These are phyloP conservation scores for Rhodotorula toruloides DNA, from an alignment of 768 basidiomycete genomes.

Conservation along the genomic window DNA sequence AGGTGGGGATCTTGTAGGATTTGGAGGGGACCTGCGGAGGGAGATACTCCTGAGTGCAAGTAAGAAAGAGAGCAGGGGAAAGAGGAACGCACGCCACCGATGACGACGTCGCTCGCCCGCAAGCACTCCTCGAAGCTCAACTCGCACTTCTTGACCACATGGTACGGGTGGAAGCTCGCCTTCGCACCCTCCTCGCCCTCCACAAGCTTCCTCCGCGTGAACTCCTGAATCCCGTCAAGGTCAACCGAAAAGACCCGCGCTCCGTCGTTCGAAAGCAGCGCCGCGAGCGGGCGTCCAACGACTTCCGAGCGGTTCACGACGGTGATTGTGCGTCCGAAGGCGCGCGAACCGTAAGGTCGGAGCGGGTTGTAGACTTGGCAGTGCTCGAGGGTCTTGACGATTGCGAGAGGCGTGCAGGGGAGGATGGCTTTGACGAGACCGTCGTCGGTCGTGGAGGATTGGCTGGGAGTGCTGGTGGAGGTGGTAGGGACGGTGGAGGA, in stretches of 20 bases:
- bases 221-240: constrained; percentile 94
- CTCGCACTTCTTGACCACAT: constrained; percentile 67
- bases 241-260: constrained; percentile 92
- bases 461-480: not conserved
- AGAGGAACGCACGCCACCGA: constrained; percentile 52
- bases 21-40: constrained; percentile 78
- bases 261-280: constrained; percentile 90
- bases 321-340: constrained; percentile 84
- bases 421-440: constrained; percentile 93
- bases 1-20: constrained; percentile 81
- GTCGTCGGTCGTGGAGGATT: constrained; percentile 58
- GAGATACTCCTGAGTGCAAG: too few species aligned
- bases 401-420: constrained; percentile 92
- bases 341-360: constrained; percentile 87
- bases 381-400: constrained; percentile 89
- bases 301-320: constrained; percentile 98
- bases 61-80: not conserved
- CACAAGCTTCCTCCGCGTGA: constrained; percentile 56
- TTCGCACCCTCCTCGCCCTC: constrained; percentile 34
- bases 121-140: constrained; percentile 74
- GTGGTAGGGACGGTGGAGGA: constrained; percentile 67
- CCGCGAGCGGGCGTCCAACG: constrained; percentile 92
- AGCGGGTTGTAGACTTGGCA: constrained; percentile 88
- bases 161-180: constrained; percentile 71
- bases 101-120: constrained; percentile 80